Evolutionary conservation across 2,329 filamentous ascomycete genomes (phyloP), one percentile per base, ranked within the genome.

Genomic region (Neobulgaria alba): DNA sequence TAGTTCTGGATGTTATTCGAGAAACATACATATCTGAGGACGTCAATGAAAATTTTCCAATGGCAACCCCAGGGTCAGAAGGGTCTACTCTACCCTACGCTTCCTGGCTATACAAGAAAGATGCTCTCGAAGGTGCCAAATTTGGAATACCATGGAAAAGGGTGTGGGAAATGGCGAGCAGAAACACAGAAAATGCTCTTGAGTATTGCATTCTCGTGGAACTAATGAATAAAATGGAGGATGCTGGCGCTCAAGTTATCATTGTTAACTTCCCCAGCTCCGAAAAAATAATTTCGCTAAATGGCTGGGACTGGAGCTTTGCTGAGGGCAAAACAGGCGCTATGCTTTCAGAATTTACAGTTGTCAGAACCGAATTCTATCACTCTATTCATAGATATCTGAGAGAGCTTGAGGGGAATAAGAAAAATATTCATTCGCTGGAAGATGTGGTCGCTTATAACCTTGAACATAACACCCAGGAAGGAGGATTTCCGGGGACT

Each of bases 281-380:
- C 49, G 60, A 77, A 54, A 72, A 63, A 0, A 73, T 84, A 17
- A 71, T 86, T 9, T 73, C 72, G 19, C 77, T 74, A 0, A 57
- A 71, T 33, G 79, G 79, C 17, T 87, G 80, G 81, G 68, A 85
- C 59, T 87, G 82, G 71, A 77, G 82, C 50, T 81, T 75, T 46
- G 79, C 79, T n/a, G 67, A 63, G 4, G 68, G 65, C 2, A 72
- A 77, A 3, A 77, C 77, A 3, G 75, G 64, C 51, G 63, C 76
- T n/a, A 83, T 85, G 45, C 74, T 85, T 60, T 83, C 77, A 14
- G 81, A 85, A 58, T 85, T 79, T 60, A 82, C 76, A 0, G 75
- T 81, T 36, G 67, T 86, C 50, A 85, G 84, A 58, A 75, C 79
- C 0, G 77, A 82, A 55, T 79, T 80, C 51, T 80, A 79, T 60